Evolutionary conservation across 495 filamentous ascomycete species (phyloP), one percentile per base, ranked within the genome.

Genomic region (Lophiostoma macrostomum): DNA sequence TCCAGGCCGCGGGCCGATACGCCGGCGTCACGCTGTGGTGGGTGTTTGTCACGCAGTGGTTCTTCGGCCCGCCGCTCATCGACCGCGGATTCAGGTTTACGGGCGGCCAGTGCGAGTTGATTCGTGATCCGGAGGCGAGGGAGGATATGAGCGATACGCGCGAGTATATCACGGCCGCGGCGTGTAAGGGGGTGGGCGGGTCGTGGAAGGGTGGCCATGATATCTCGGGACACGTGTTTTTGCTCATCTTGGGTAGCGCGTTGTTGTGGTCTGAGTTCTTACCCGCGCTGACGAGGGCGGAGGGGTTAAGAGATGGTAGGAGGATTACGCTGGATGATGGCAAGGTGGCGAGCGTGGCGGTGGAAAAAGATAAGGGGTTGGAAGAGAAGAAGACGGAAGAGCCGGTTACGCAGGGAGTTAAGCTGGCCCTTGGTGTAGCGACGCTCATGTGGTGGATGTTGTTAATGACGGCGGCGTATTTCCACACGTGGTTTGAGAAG

Each of bases 401-500:
- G 0, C 71, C 73, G 23, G 79, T 63, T 58, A 66, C 73, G 13
- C 22, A 61, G 29, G 69, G 78, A 5, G 76, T 73, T 7, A 57
- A 80, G 65, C 78, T 63, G 35, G 65, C 81, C 58, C 64, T 84
- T 60, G 65, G 67, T 66, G 67, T 79, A 66, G 47, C 72, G 64
- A 81, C 70, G 4, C 59, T 96, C 64, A 84, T 81, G 53, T 84
- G 80, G 79, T 96, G 90, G 86, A 97, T 97, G 91, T 68, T 96
- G 69, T 75, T 96, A 40, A 98, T 98, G 93, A 98, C 93, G 34
- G 89, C 91, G 10, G 86, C 90, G 36, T 96, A 90, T 74, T 98
- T 98, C 53, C 93, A 98, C 68, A 96, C 93, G 4, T 96, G 91
- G 93, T 83, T 91, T 65, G 93, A 98, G 73, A 97, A 97, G 86